phyloP scores from a whole-genome alignment of 2,329 filamentous ascomycete species.

The Mycogone perniciosa region DNA sequence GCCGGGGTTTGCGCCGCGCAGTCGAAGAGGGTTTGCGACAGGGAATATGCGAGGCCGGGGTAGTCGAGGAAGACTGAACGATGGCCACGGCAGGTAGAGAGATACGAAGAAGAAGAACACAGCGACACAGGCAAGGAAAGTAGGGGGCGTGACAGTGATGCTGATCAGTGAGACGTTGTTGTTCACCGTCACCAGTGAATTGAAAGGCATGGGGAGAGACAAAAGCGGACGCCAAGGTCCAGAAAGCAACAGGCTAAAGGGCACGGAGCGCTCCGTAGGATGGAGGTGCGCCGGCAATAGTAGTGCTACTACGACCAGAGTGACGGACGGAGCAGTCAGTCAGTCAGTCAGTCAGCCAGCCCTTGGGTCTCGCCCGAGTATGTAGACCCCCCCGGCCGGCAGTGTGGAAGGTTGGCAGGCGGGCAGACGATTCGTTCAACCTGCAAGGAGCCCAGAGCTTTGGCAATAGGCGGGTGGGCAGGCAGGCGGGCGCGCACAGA shows the following conservation, averaged over 20 bases:
- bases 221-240: conserved; percentile 9
- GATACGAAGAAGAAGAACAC: conserved; percentile 46
- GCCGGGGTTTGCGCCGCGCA: conserved; percentile 1
- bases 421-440: not conserved
- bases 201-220: conserved; percentile 36
- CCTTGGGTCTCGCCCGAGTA: conserved; percentile 1
- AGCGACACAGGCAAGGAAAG: conserved; percentile 47
- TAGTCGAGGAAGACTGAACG: conserved; percentile 28
- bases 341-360: conserved; percentile 6
- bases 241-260: not conserved
- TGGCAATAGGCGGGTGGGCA: not conserved
- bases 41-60: conserved; percentile 25
- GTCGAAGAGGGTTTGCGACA: not conserved
- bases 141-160: conserved; percentile 52
- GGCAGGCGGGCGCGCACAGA: no score
- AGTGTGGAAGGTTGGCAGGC: conserved; percentile 4
- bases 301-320: not conserved
- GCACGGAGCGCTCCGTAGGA: not conserved
- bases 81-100: conserved; percentile 38
- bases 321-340: conserved; percentile 3
- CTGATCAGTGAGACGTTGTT: conserved; percentile 56
- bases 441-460: not conserved
- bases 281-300: no score
- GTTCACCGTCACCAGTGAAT: conserved; percentile 54
- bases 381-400: conserved; percentile 5